Evolutionary conservation across 768 basidiomycete species (phyloP).

Genomic region (Boletus sp.): DNA sequence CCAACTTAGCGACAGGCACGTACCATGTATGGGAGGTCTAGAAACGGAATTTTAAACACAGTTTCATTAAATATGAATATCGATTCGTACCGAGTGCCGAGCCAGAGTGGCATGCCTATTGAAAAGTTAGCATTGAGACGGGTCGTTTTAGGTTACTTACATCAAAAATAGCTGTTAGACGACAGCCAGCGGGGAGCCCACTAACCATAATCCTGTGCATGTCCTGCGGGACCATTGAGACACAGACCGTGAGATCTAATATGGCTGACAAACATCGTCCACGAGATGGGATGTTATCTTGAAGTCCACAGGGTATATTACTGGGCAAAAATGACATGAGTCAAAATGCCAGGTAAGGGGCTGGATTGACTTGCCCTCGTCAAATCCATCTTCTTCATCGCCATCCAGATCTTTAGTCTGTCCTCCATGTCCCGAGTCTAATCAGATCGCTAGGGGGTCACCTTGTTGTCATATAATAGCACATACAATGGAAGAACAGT

Average conservation of each 20-base stretch:
- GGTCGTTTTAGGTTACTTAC: conserved; percentile 40
- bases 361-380: conserved; percentile 52
- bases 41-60: not conserved
- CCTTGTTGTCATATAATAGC: not conserved
- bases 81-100: conserved; percentile 65
- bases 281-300: conserved; percentile 71
- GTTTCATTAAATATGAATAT: not conserved
- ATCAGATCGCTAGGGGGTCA: not conserved
- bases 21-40: conserved; percentile 70
- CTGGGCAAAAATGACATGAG: conserved; percentile 32
- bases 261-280: conserved; percentile 69
- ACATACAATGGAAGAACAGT: conserved; percentile 84
- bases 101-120: conserved; percentile 85
- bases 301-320: conserved; percentile 83
- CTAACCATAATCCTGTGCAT: conserved; percentile 81
- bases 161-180: conserved; percentile 80
- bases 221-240: conserved; percentile 35
- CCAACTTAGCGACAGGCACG: conserved; percentile 11
- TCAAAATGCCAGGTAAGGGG: conserved; percentile 1
- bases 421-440: conserved; percentile 93
- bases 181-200: conserved; percentile 79
- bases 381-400: conserved; percentile 80
- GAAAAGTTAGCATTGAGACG: not conserved
- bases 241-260: not conserved
- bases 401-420: conserved; percentile 82